Evolutionary conservation across 306 rosid species (phyloP).

Genomic region (Inga oerstediana): DNA sequence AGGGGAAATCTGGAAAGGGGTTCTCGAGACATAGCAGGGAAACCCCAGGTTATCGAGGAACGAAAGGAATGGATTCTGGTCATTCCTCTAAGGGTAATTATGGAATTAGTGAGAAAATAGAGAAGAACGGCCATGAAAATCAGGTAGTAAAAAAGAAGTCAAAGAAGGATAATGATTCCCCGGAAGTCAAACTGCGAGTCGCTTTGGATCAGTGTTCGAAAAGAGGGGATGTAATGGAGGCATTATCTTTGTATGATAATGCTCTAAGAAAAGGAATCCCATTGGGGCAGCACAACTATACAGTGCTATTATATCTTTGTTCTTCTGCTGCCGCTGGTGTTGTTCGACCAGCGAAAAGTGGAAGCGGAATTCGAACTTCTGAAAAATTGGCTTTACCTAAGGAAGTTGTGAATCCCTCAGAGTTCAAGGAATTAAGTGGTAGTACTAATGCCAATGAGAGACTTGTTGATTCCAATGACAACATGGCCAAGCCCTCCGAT

Average conservation of each 20-base stretch:
- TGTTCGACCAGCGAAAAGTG: slow-evolving; percentile 87
- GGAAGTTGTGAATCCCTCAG: slow-evolving; percentile 40
- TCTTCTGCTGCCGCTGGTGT: slow-evolving; percentile 91
- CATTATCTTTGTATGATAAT: slow-evolving; percentile 67
- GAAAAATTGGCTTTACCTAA: slow-evolving; percentile 39
- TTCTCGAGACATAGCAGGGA: slow-evolving; percentile 36
- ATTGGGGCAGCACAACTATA: slow-evolving; percentile 75
- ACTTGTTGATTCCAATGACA: neutral
- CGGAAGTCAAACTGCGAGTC: slow-evolving; percentile 46
- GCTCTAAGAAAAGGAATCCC: slow-evolving; percentile 55
- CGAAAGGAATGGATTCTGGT: slow-evolving; percentile 37
- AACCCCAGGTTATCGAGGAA: slow-evolving; percentile 36
- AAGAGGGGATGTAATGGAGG: slow-evolving; percentile 74
- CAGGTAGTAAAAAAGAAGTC: slow-evolving; percentile 33
- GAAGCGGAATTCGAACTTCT: slow-evolving; percentile 56
- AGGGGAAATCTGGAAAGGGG: slow-evolving; percentile 25
- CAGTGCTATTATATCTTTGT: slow-evolving; percentile 80
- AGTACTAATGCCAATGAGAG: slow-evolving; percentile 16
- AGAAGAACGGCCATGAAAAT: slow-evolving; percentile 28
- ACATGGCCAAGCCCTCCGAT: slow-evolving; percentile 33
- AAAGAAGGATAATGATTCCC: slow-evolving; percentile 46
- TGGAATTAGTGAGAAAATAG: slow-evolving; percentile 32
- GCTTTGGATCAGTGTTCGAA: slow-evolving; percentile 84
- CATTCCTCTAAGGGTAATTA: slow-evolving; percentile 26
- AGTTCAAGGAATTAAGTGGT: slow-evolving; percentile 2